Evolutionary conservation across 805 yeast genomes (phyloP), one percentile per base, ranked within the genome.

Genomic region (Nakazawaea wyomingensis): DNA sequence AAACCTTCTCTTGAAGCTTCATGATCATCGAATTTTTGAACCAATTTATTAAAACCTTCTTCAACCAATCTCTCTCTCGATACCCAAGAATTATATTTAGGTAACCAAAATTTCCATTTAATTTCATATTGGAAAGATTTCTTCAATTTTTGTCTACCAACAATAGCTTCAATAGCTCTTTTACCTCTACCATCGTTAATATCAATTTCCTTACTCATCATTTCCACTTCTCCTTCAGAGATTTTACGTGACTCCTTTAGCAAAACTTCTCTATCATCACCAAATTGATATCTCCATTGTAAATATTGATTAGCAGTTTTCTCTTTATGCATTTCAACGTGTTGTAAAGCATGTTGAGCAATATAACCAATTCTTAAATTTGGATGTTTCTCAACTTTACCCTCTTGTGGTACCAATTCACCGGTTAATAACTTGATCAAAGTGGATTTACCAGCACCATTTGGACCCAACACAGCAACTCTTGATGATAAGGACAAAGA

Each of bases 1-100:
- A 91, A 76, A 80, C 99, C 99, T 68, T 95, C 96, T 71, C 98
- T 89, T 37, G 96, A 88, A 51, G 99, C 96, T 74, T 93, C 99
- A 69, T 90, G 96, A 75, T 93, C 97, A 71, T 91, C 99, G 54
- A 93, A 95, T 64, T 85, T 91, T 67, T 91, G 96, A 50, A 91
- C 95, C 59, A 93, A 69, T 72, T 88, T 89, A 49, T 78, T 83
- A 60, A 89, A 89, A 47, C 98, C 95, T 60, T 85, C 79, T 64
- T 82, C 91, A 33, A 87, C 57, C 50, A 91, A 72, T 28, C 71
- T 68, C 48, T 91, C 99, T 56, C 84, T 82, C 34, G 96, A 78
- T 59, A 93, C 86, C 95, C 95, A 87, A 24, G 96, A 78, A 69
- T 91, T 91, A 71, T 80, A 87, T 65, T 83, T 90, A 51, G 98